These are phyloP conservation scores for Canna indica DNA, from an alignment of 176 grass and related monocot genomes.

Conservation along the genomic window DNA sequence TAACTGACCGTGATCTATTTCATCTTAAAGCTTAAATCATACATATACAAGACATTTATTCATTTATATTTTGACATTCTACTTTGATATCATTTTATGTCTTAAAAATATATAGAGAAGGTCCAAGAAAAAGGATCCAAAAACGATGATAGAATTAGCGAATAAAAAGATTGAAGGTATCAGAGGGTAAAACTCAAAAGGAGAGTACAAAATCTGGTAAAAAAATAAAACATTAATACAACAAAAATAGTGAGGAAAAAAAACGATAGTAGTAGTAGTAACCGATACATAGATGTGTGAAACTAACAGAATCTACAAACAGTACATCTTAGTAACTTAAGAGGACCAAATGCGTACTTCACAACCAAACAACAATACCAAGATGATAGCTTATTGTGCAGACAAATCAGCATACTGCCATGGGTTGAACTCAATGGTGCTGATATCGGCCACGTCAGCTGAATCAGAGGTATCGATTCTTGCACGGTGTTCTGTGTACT, in stretches of 20 bases:
- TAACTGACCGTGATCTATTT: too few species aligned
- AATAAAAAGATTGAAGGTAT: too few species aligned
- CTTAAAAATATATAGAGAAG: too few species aligned
- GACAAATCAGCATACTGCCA: constrained; percentile 64
- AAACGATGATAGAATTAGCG: too few species aligned
- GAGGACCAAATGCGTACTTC: constrained; percentile 2
- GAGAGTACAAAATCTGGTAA: too few species aligned
- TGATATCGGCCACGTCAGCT: constrained; percentile 26
- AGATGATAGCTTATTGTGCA: constrained; percentile 22
- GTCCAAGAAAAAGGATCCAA: too few species aligned
- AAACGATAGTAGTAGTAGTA: not conserved
- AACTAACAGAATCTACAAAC: not conserved
- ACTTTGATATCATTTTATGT: too few species aligned
- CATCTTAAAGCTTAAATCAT: too few species aligned
- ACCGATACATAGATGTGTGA: not conserved
- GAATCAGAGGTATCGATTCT: constrained; percentile 36
- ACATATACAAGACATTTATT: too few species aligned
- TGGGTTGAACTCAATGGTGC: constrained; percentile 59
- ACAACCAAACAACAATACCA: constrained; percentile 7
- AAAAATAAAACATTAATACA: too few species aligned
- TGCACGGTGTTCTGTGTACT: constrained; percentile 55
- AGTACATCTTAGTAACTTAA: not conserved
- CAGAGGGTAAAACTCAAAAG: too few species aligned
- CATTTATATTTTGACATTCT: too few species aligned
- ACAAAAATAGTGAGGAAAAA: not conserved